phyloP scores from a whole-genome alignment of 2,329 filamentous ascomycete genomes.

The Atkinsonella texensis region DNA sequence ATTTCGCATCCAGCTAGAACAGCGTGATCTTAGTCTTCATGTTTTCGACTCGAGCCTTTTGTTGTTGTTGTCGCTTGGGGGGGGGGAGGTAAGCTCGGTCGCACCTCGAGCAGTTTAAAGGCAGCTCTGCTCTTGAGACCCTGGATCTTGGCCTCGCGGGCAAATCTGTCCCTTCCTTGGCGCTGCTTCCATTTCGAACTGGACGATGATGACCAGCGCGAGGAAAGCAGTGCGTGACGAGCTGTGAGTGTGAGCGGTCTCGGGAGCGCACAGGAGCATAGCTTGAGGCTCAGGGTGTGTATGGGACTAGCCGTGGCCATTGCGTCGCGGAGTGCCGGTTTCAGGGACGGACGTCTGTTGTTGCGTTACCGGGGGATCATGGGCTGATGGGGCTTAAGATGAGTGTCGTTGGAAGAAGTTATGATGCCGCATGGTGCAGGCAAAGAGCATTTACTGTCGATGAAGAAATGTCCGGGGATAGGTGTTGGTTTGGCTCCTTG shows the following conservation, averaged over 20 bases:
- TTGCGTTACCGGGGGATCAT: background rate
- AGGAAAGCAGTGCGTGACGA: background rate
- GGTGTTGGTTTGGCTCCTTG: no score
- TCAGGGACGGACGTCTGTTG: background rate
- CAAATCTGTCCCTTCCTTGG: conserved; percentile 61
- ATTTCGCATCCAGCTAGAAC: conserved; percentile 64
- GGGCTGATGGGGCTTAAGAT: no score
- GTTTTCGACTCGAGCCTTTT: no score
- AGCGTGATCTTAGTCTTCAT: no score
- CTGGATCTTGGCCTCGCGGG: conserved; percentile 63
- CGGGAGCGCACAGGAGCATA: background rate
- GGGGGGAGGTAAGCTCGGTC: background rate
- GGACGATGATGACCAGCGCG: conserved; percentile 34
- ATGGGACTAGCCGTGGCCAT: background rate
- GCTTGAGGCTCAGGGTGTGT: background rate
- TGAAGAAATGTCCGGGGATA: no score
- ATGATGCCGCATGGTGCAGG: no score
- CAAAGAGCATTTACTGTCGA: no score
- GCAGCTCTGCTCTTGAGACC: conserved; percentile 83
- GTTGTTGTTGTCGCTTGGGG: background rate
- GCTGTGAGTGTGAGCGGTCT: background rate
- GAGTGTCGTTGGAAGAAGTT: background rate
- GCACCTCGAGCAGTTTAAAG: conserved; percentile 83
- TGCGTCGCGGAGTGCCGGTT: background rate
- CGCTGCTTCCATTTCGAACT: conserved; percentile 74